Evolutionary conservation across 495 filamentous ascomycete genomes (phyloP), one percentile per base, ranked within the genome.

Genomic region (Schizothecium vesticola): DNA sequence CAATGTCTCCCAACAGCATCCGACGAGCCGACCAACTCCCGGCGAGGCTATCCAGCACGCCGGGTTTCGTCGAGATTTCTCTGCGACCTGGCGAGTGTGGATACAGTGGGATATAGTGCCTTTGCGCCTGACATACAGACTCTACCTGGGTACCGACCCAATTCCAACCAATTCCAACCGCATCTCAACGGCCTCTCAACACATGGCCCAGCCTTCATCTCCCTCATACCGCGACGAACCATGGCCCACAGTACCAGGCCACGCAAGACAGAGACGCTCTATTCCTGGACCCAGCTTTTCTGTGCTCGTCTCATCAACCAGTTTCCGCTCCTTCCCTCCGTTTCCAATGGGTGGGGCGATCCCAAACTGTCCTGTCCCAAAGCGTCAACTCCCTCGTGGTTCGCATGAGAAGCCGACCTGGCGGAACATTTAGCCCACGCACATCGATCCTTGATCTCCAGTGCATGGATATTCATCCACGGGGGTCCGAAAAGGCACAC

Each of bases 271-370:
- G 43, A 51, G 16, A 3, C 7, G 43, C 43, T n/a, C 43, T 51
- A n/a, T 51, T 51, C 43, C 43, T 19, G 43, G 43, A n/a, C 16
- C 43, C 26, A 61, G 60, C 28, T 60, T 33, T 31, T 31, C 26
- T 61, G 21, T 25, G 16, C 61, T 64, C 63, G 63, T 65, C 63
- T 65, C 63, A 65, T 58, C 25, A 33, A 24, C 63, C 25, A 21
- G 63, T 36, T 58, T 58, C 63, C 63, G 25, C 21, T 21, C 43
- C 43, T 19, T 58, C 51, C 24, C 0, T 7, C 24, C 13, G 63
- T 65, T 65, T 65, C 63, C 51, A 56, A 65, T 55, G 13, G 24
- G 63, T 65, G 63, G 63, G 63, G 43, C 22, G 61, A 13, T 28
- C 29, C 43, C 61, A 33, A 64, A 23, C 23, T 65, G 51, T 24